Evolutionary conservation across 2,329 filamentous ascomycete genomes (phyloP).

Genomic region (Botrytis paeoniae): DNA sequence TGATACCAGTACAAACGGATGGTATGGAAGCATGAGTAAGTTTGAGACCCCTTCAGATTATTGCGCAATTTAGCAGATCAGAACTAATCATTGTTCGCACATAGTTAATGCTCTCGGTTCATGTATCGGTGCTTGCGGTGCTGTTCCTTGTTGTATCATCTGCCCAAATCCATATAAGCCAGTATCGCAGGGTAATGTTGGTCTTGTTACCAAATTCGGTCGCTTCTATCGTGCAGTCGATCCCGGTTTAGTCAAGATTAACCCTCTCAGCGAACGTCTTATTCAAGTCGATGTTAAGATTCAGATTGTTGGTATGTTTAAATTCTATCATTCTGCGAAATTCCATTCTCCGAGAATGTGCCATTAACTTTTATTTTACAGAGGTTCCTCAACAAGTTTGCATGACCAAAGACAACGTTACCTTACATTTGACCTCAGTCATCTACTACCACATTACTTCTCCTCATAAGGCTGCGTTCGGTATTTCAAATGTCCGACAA

Average conservation of each 20-base stretch:
- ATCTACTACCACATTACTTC: conserved; percentile 98
- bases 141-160: conserved; percentile 84
- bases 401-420: conserved; percentile 99
- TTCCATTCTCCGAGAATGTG: not conserved
- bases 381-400: conserved; percentile 95
- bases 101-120: conserved; percentile 71
- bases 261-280: conserved; percentile 86
- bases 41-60: conserved; percentile 26
- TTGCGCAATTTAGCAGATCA: not conserved
- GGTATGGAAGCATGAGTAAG: conserved; percentile 86
- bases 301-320: conserved; percentile 71
- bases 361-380: conserved; percentile 25
- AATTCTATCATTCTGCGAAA: not conserved
- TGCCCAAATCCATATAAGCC: conserved; percentile 96
- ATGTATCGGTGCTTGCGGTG: conserved; percentile 73
- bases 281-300: conserved; percentile 98
- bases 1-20: conserved; percentile 71
- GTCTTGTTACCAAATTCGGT: conserved; percentile 93
- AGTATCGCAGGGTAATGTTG: conserved; percentile 89
- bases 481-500: conserved; percentile 89
- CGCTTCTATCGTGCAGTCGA: conserved; percentile 94
- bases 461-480: conserved; percentile 95
- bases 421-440: conserved; percentile 86
- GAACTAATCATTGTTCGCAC: conserved; percentile 2
- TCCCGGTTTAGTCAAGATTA: conserved; percentile 94